phyloP scores from a whole-genome alignment of 2,329 filamentous ascomycete genomes.

The Colletotrichum coccodes region DNA sequence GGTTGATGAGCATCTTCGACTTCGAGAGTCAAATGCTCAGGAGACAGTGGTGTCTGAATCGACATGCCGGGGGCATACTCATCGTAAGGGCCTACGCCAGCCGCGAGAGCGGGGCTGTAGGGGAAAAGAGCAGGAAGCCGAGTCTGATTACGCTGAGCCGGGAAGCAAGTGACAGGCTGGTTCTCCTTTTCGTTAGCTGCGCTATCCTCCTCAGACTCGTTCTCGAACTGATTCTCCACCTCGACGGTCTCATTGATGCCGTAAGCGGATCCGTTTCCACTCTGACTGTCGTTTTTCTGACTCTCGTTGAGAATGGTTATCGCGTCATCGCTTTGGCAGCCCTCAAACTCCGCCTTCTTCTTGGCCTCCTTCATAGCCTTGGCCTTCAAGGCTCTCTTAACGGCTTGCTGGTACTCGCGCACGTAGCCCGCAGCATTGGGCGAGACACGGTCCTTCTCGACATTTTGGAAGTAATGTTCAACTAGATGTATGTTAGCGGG shows the following conservation, averaged over 20 bases:
- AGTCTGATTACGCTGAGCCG: neutral
- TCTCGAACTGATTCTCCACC: neutral
- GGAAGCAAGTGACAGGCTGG: neutral
- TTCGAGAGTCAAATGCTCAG: neutral
- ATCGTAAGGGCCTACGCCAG: neutral
- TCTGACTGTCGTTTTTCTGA: neutral
- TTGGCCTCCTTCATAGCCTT: neutral
- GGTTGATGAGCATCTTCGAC: too few relatives aligned
- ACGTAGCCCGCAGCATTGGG: slow-evolving; percentile 49
- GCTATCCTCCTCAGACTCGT: neutral
- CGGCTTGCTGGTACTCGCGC: slow-evolving; percentile 40
- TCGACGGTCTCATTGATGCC: neutral
- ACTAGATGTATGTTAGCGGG: slow-evolving; percentile 40
- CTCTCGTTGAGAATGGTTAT: neutral
- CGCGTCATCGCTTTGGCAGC: neutral
- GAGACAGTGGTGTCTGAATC: neutral
- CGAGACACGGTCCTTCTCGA: slow-evolving; percentile 48
- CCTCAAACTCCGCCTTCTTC: neutral
- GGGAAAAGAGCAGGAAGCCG: neutral
- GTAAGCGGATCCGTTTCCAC: too few relatives aligned
- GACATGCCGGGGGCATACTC: neutral
- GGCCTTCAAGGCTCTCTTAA: slow-evolving; percentile 17
- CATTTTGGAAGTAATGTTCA: slow-evolving; percentile 58
- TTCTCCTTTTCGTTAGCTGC: neutral
- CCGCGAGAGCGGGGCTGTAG: neutral